Conservation (phyloP, 2,329 filamentous ascomycete species). For the Hirsutella thompsonii region DNA sequence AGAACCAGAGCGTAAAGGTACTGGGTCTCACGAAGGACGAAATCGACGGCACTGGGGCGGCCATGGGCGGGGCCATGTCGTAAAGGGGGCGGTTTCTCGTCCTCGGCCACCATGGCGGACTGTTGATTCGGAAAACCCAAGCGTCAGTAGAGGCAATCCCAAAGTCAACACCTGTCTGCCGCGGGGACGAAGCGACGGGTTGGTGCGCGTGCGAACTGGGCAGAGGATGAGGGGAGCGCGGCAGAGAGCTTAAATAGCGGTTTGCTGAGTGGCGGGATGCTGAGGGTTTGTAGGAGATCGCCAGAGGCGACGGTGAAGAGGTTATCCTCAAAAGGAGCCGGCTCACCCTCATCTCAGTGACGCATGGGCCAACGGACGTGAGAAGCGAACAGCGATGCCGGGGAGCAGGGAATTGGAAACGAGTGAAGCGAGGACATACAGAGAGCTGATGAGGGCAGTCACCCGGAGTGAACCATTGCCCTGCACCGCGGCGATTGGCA, state of each 20-base stretch:
- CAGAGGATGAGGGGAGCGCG: background rate
- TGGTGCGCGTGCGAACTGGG: background rate
- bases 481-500: constrained; percentile 21
- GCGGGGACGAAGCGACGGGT: no score
- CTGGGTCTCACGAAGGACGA: constrained; percentile 31
- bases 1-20: constrained; percentile 40
- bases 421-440: constrained; percentile 7
- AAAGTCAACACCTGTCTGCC: background rate
- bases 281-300: background rate
- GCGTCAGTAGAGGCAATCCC: constrained; percentile 1
- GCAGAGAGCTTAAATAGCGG: background rate
- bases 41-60: constrained; percentile 21
- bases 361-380: no score
- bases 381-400: constrained; percentile 7
- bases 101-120: constrained; percentile 22
- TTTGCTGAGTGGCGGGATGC: background rate
- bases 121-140: constrained; percentile 4
- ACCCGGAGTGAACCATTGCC: constrained; percentile 25
- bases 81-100: constrained; percentile 16
- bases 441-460: constrained; percentile 11
- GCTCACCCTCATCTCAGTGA: no score
- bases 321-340: no score
- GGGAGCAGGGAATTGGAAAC: background rate
- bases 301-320: background rate
- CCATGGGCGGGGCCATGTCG: constrained; percentile 11